phyloP scores from a whole-genome alignment of 768 basidiomycete genomes.

The Mrakia gelida region DNA sequence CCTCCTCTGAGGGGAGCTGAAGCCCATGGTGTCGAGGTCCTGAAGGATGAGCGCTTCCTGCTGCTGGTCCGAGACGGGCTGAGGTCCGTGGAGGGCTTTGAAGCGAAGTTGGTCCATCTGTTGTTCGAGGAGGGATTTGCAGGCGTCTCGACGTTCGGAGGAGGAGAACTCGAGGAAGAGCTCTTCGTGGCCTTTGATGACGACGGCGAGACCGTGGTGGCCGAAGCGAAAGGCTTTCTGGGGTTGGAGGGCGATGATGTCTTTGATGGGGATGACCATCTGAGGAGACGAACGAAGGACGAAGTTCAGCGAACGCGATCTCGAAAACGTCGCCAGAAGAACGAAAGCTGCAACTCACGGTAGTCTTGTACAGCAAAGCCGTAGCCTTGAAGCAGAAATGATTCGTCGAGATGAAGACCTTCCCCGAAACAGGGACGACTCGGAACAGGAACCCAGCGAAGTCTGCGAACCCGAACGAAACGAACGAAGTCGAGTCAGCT shows the following conservation, averaged over 20 bases:
- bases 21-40: constrained; percentile 59
- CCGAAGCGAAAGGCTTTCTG: constrained; percentile 84
- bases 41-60: constrained; percentile 72
- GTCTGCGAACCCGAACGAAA: constrained; percentile 52
- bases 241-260: constrained; percentile 77
- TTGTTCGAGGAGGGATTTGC: constrained; percentile 66
- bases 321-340: constrained; percentile 6
- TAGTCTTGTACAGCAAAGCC: constrained; percentile 73
- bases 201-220: constrained; percentile 79
- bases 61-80: constrained; percentile 54
- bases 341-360: constrained; percentile 53
- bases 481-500: neutral
- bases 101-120: constrained; percentile 63
- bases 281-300: constrained; percentile 41
- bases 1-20: constrained; percentile 6
- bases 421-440: constrained; percentile 80
- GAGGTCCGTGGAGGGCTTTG: constrained; percentile 38
- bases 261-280: constrained; percentile 93
- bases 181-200: constrained; percentile 94
- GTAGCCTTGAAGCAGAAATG: constrained; percentile 93
- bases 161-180: constrained; percentile 91
- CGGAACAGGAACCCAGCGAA: constrained; percentile 87
- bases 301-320: neutral
- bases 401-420: constrained; percentile 84
- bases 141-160: constrained; percentile 72